Conservation (phyloP, 176 grass and related monocot genomes). For the Thinopyrum elongatum region DNA sequence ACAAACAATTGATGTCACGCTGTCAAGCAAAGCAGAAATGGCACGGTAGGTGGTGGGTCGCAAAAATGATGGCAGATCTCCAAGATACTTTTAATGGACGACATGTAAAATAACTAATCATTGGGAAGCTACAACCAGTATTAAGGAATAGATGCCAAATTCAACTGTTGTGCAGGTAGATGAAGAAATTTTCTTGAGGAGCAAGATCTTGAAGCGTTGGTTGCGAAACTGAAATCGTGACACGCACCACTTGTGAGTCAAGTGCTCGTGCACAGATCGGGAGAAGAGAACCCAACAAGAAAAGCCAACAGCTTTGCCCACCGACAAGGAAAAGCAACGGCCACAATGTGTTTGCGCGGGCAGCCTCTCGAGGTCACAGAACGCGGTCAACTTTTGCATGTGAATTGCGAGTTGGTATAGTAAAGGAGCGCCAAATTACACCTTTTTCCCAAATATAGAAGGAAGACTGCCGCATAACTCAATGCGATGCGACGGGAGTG, state of each 20-base stretch:
- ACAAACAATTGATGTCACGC: slow-evolving; percentile 18
- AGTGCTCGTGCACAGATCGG: slow-evolving; percentile 24
- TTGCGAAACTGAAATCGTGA: slow-evolving; percentile 26
- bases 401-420: slow-evolving; percentile 22
- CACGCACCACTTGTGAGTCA: slow-evolving; percentile 27
- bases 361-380: slow-evolving; percentile 12
- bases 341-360: background rate
- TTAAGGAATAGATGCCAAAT: slow-evolving; percentile 3
- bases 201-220: slow-evolving; percentile 32
- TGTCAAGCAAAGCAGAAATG: slow-evolving; percentile 5
- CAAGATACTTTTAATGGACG: slow-evolving; percentile 14
- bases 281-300: slow-evolving; percentile 23
- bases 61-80: slow-evolving; percentile 36
- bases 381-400: slow-evolving; percentile 40
- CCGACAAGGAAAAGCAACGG: slow-evolving; percentile 38
- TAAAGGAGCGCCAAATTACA: slow-evolving; percentile 24
- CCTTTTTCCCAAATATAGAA: slow-evolving; percentile 14
- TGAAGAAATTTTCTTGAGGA: background rate
- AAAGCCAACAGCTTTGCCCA: slow-evolving; percentile 45
- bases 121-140: slow-evolving; percentile 22
- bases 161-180: slow-evolving; percentile 9
- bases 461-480: background rate
- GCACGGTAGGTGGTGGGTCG: slow-evolving; percentile 10
- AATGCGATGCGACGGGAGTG: background rate
- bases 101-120: slow-evolving; percentile 14